A percentile compares a stretch with the other conserved stretches of the same genome.
These are phyloP conservation scores for Botryosphaeria dothidea DNA, from an alignment of 2,329 filamentous ascomycete genomes.

Conservation along the genomic window DNA sequence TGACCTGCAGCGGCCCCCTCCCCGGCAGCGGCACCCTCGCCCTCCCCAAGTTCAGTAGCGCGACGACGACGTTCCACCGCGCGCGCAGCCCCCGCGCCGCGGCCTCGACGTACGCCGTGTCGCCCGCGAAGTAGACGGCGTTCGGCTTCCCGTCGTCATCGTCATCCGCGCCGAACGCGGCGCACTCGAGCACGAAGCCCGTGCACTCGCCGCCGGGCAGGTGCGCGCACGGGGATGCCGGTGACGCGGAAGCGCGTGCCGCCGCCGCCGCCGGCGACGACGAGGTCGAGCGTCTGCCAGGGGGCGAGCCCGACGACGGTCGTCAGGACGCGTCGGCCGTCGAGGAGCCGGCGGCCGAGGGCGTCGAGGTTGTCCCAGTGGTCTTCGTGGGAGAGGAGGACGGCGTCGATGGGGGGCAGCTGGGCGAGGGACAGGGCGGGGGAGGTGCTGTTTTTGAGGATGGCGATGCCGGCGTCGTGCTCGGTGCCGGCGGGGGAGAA, in stretches of 20 bases:
- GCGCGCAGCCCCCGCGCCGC: conserved; percentile 13
- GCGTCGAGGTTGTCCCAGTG: conserved; percentile 54
- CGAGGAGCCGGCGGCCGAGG: conserved; percentile 46
- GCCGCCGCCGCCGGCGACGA: conserved; percentile 32
- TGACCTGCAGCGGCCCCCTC: conserved; percentile 41
- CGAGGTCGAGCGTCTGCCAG: conserved; percentile 34
- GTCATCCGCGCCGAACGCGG: conserved; percentile 37
- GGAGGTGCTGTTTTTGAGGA: background rate
- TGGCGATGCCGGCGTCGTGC: background rate
- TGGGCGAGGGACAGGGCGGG: conserved; percentile 41
- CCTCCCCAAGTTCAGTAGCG: conserved; percentile 21
- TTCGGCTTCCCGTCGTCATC: conserved; percentile 41
- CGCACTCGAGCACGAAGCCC: conserved; percentile 45
- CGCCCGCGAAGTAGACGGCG: conserved; percentile 52
- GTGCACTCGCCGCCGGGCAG: conserved; percentile 47
- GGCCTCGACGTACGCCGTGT: conserved; percentile 51
- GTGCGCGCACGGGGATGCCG: conserved; percentile 47
- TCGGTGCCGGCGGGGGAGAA: conserved; percentile 25
- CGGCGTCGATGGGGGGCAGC: conserved; percentile 50
- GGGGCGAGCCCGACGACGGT: conserved; percentile 37
- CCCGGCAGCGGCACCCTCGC: background rate
- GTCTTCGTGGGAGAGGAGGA: conserved; percentile 54
- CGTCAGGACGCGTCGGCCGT: conserved; percentile 50
- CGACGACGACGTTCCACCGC: conserved; percentile 21
- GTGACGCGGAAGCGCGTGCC: conserved; percentile 42